Evolutionary conservation across 2,329 filamentous ascomycete species (phyloP).

Genomic region (Diaporthe sp.): DNA sequence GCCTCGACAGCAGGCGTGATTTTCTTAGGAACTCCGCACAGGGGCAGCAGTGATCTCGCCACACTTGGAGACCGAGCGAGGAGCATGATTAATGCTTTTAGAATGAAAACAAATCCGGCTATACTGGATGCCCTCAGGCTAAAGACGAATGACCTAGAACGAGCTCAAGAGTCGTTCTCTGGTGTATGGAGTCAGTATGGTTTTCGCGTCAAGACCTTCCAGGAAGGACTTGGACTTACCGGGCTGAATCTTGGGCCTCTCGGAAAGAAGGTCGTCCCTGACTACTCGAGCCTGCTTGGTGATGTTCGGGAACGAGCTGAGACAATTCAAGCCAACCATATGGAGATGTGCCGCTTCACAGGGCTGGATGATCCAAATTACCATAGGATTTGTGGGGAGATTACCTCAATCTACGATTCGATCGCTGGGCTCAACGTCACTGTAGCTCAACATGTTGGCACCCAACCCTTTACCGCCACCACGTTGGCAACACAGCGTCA

Average conservation of each 20-base stretch:
- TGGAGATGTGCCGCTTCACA: not conserved
- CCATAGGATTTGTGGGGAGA: not conserved
- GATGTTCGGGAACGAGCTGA: not conserved
- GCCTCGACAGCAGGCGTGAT: not conserved
- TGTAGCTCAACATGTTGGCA: not conserved
- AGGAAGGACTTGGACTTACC: not conserved
- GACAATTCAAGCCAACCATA: not conserved
- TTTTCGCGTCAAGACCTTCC: not conserved
- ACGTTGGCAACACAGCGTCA: not conserved
- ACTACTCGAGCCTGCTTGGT: not conserved
- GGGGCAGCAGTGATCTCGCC: not conserved
- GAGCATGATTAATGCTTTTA: not conserved
- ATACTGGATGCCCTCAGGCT: not conserved
- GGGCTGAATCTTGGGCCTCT: not conserved
- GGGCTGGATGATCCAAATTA: not conserved
- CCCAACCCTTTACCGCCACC: not conserved
- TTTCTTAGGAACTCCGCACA: not conserved
- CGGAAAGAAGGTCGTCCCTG: not conserved
- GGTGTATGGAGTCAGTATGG: not conserved
- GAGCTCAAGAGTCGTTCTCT: not conserved
- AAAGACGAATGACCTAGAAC: not conserved
- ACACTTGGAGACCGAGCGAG: not conserved
- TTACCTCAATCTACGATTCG: not conserved
- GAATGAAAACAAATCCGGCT: not conserved
- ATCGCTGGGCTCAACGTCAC: not conserved